These are phyloP conservation scores for Alternaria gansuensis DNA, from an alignment of 2,329 filamentous ascomycete species.

Conservation along the genomic window DNA sequence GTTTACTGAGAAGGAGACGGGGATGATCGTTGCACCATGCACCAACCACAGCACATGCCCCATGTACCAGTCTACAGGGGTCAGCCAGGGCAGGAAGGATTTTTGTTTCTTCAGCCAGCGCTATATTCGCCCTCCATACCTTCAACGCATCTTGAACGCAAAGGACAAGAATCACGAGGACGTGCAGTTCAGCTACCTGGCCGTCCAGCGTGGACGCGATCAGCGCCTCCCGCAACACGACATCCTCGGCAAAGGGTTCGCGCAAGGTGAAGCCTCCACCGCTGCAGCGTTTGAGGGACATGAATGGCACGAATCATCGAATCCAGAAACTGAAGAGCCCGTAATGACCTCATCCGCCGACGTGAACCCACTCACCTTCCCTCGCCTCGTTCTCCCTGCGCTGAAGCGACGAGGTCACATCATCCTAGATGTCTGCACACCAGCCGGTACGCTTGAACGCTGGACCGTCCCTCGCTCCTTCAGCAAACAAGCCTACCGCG, in stretches of 20 bases:
- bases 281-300: conserved; percentile 77
- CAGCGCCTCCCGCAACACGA: conserved; percentile 55
- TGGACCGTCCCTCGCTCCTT: conserved; percentile 91
- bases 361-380: conserved; percentile 70
- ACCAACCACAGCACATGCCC: conserved; percentile 90
- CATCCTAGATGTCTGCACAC: conserved; percentile 89
- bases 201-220: conserved; percentile 79
- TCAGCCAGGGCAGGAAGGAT: conserved; percentile 79
- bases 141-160: conserved; percentile 77
- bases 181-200: conserved; percentile 87
- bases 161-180: conserved; percentile 84
- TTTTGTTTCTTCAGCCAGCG: conserved; percentile 92
- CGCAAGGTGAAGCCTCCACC: conserved; percentile 66
- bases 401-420: conserved; percentile 90
- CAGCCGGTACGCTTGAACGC: conserved; percentile 83
- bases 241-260: conserved; percentile 41
- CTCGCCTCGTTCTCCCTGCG: conserved; percentile 79
- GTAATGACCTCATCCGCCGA: conserved; percentile 47
- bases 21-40: conserved; percentile 73
- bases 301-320: conserved; percentile 48
- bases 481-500: conserved; percentile 83
- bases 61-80: conserved; percentile 80
- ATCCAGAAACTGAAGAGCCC: conserved; percentile 28
- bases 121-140: conserved; percentile 82
- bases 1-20: conserved; percentile 61